Conservation (phyloP, 441 rosid genomes). For the Adansonia grandidieri region DNA sequence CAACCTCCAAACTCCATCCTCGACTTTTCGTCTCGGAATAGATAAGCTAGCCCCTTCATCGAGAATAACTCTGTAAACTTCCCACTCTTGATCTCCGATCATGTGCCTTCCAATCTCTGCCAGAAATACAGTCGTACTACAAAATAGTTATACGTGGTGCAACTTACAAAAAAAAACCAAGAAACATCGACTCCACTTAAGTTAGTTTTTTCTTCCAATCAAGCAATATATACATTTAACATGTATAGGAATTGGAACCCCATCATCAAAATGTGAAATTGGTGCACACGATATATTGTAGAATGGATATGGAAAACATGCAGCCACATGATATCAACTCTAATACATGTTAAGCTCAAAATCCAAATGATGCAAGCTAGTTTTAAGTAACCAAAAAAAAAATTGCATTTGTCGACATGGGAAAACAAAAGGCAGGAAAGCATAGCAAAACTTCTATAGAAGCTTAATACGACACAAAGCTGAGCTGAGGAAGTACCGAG, state of each 20-base stretch:
- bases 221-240: not conserved
- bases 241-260: not conserved
- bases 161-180: not conserved
- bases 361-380: not conserved
- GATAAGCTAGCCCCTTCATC: slow-evolving; percentile 70
- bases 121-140: slow-evolving; percentile 35
- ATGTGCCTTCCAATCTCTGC: slow-evolving; percentile 80
- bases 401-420: not conserved
- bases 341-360: slow-evolving; percentile 12
- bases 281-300: not conserved
- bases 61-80: slow-evolving; percentile 80
- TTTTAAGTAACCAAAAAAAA: not conserved
- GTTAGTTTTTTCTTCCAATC: not conserved
- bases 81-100: slow-evolving; percentile 82
- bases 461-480: slow-evolving; percentile 9
- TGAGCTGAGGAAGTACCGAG: slow-evolving; percentile 48
- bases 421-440: not conserved
- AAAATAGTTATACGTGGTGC: not conserved
- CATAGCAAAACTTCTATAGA: not conserved
- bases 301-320: not conserved
- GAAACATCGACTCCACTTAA: not conserved
- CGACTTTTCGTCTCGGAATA: slow-evolving; percentile 53
- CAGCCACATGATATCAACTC: slow-evolving; percentile 2
- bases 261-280: not conserved
- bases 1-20: slow-evolving; percentile 77